Evolutionary conservation across 345 rosid genomes (phyloP).

Genomic region (Punica granatum): DNA sequence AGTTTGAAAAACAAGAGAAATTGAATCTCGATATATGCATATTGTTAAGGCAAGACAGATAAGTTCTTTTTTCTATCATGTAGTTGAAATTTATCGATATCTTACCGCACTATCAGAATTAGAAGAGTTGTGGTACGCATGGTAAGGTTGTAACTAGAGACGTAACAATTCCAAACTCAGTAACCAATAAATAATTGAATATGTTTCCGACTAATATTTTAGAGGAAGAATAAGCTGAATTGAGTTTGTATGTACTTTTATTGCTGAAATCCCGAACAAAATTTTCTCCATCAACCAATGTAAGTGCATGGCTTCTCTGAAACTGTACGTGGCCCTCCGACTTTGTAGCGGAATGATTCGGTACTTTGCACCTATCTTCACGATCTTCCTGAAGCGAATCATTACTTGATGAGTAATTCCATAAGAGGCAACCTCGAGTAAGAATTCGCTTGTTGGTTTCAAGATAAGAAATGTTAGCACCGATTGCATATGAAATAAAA

Average conservation of each 20-base stretch:
- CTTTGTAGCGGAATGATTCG: not conserved
- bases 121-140: not conserved
- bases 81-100: not conserved
- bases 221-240: not conserved
- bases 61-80: not conserved
- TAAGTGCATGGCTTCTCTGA: not conserved
- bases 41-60: no score
- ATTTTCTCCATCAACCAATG: not conserved
- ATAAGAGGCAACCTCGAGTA: not conserved
- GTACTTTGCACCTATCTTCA: not conserved
- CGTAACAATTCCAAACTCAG: not conserved
- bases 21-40: no score
- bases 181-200: not conserved
- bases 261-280: not conserved
- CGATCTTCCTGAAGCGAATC: not conserved
- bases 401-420: not conserved
- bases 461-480: not conserved
- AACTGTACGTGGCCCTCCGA: not conserved
- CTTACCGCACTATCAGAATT: not conserved
- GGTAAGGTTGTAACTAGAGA: not conserved
- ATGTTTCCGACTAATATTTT: not conserved
- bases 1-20: no score
- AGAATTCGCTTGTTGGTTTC: not conserved
- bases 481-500: not conserved
- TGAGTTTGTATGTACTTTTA: not conserved